Evolutionary conservation across 2,329 filamentous ascomycete species (phyloP).

Genomic region (Cordyceps farinosa): DNA sequence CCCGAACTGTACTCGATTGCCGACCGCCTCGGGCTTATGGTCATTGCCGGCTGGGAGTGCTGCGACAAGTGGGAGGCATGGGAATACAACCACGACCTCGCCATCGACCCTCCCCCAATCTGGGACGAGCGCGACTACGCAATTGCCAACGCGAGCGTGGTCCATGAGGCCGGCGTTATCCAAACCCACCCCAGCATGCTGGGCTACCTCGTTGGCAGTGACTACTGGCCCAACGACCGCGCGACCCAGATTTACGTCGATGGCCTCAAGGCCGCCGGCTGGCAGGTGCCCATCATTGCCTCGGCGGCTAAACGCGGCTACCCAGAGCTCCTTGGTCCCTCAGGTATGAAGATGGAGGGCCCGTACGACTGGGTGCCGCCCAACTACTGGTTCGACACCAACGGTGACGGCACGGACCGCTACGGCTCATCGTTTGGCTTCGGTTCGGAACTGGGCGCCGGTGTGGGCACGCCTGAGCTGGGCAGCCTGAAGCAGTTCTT

Average conservation of each 20-base stretch:
- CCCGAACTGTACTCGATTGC: conserved; percentile 57
- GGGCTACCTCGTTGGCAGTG: conserved; percentile 57
- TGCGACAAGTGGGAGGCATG: conserved; percentile 67
- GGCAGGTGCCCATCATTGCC: conserved; percentile 54
- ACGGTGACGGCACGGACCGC: conserved; percentile 33
- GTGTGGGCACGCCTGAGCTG: conserved; percentile 59
- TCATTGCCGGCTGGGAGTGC: conserved; percentile 63
- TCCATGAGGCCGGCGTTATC: conserved; percentile 57
- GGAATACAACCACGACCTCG: conserved; percentile 54
- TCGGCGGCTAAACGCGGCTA: conserved; percentile 55
- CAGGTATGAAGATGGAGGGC: conserved; percentile 63
- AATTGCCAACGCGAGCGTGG: conserved; percentile 52
- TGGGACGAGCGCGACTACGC: conserved; percentile 54
- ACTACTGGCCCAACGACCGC: conserved; percentile 59
- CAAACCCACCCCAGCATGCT: conserved; percentile 58
- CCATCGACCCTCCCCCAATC: conserved; percentile 31
- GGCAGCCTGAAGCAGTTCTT: conserved; percentile 53
- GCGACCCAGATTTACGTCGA: conserved; percentile 52
- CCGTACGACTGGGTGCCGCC: conserved; percentile 66
- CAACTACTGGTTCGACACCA: conserved; percentile 57
- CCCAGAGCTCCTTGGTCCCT: conserved; percentile 48
- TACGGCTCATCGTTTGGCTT: conserved; percentile 60
- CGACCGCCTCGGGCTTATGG: conserved; percentile 57
- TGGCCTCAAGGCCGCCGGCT: conserved; percentile 48
- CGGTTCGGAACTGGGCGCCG: conserved; percentile 58